A percentile compares a stretch with the other conserved stretches of the same genome.
These are phyloP conservation scores for Chamaecrista fasciculata DNA, from an alignment of 306 rosid species.

Conservation along the genomic window DNA sequence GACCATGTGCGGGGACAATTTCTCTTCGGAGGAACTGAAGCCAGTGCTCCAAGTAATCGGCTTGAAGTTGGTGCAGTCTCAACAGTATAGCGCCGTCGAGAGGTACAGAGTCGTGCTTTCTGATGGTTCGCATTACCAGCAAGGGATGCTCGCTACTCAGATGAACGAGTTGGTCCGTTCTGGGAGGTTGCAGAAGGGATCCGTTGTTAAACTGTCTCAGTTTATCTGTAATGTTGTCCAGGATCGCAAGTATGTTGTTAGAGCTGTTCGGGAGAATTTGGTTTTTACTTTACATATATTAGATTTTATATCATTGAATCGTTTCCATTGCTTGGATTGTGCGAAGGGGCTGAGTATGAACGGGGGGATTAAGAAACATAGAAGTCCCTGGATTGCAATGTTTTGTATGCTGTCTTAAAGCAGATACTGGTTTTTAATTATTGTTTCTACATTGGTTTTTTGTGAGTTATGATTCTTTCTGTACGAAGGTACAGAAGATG, in stretches of 20 bases:
- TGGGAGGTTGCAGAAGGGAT: conserved; percentile 62
- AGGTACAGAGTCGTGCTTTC: conserved; percentile 64
- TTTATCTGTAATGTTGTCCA: conserved; percentile 61
- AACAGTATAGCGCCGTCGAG: conserved; percentile 37
- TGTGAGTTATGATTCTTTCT: not conserved
- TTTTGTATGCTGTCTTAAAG: not conserved
- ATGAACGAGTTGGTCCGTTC: conserved; percentile 46
- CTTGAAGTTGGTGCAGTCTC: conserved; percentile 50
- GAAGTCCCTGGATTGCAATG: not conserved
- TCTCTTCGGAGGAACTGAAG: conserved; percentile 29
- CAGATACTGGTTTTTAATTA: not conserved
- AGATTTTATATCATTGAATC: not conserved
- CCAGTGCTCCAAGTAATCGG: conserved; percentile 75
- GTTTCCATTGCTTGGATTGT: not conserved
- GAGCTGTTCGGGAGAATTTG: not conserved
- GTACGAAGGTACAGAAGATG: not conserved
- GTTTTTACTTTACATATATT: not conserved
- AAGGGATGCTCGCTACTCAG: conserved; percentile 79
- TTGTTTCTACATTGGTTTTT: not conserved
- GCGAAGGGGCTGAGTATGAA: not conserved
- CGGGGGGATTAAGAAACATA: not conserved
- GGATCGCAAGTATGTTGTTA: conserved; percentile 55
- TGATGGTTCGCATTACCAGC: conserved; percentile 63
- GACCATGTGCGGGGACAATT: conserved; percentile 41
- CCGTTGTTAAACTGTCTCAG: conserved; percentile 48